Conservation (phyloP, 2,329 filamentous ascomycete species). For the Aureobasidium melanogenum region DNA sequence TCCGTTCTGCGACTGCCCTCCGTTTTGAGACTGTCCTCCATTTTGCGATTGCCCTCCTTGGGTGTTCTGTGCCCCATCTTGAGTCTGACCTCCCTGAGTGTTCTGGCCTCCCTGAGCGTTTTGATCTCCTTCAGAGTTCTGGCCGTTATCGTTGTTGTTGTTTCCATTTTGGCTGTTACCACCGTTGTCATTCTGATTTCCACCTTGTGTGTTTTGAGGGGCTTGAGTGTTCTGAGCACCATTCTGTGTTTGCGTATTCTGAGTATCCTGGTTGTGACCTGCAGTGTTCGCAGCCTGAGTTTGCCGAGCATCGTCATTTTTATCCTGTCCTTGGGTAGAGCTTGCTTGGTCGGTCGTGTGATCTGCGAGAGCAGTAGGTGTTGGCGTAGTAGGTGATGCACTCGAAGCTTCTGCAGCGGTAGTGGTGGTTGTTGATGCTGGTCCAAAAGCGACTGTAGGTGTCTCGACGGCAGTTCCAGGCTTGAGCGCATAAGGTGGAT, state of each 20-base stretch:
- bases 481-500: slow-evolving; percentile 20
- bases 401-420: slow-evolving; percentile 14
- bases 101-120: not conserved
- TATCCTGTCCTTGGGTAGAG: not conserved
- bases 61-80: not conserved
- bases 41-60: not conserved
- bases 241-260: not conserved
- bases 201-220: not conserved
- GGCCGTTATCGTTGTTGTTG: not conserved
- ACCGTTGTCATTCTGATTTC: not conserved
- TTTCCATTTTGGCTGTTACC: not conserved
- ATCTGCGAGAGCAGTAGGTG: slow-evolving; percentile 15
- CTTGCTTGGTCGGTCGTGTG: not conserved
- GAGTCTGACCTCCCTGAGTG: not conserved
- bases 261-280: not conserved
- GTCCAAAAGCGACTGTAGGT: slow-evolving; percentile 14
- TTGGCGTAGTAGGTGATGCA: slow-evolving; percentile 13
- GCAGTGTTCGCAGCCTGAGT: not conserved
- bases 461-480: slow-evolving; percentile 13
- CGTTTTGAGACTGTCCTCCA: no score
- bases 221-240: not conserved
- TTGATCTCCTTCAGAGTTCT: not conserved
- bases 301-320: not conserved
- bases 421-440: not conserved
- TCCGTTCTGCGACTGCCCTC: not conserved